Evolutionary conservation across 805 yeast species (phyloP).

Genomic region (Hanseniaspora singularis): DNA sequence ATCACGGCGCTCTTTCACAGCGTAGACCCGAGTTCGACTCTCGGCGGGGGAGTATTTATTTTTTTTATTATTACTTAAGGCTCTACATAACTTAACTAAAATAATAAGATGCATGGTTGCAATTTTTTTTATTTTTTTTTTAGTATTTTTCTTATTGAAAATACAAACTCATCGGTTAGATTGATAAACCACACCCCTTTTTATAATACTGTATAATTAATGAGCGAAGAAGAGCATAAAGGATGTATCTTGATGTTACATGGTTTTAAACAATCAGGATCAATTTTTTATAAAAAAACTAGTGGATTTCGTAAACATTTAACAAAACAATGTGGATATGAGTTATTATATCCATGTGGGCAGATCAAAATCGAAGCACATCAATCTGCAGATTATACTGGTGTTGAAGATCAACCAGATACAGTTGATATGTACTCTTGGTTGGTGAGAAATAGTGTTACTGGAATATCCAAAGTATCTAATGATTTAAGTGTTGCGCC

Average conservation of each 20-base stretch:
- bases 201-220: background rate
- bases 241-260: slow-evolving; percentile 67
- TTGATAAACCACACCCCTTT: too few relatives aligned
- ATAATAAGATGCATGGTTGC: background rate
- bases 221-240: background rate
- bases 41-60: slow-evolving; percentile 13
- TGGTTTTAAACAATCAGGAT: slow-evolving; percentile 78
- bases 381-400: slow-evolving; percentile 24
- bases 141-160: background rate
- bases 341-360: slow-evolving; percentile 61
- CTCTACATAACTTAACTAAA: background rate
- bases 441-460: slow-evolving; percentile 45
- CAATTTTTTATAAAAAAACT: slow-evolving; percentile 68
- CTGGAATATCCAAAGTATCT: slow-evolving; percentile 24
- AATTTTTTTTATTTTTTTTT: too few relatives aligned
- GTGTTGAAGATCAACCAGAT: slow-evolving; percentile 51
- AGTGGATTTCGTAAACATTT: slow-evolving; percentile 74
- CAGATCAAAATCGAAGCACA: slow-evolving; percentile 42
- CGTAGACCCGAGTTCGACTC: slow-evolving; percentile 16
- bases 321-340: slow-evolving; percentile 41
- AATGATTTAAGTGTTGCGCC: slow-evolving; percentile 30
- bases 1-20: slow-evolving; percentile 16
- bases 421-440: slow-evolving; percentile 47
- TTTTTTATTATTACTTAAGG: too few relatives aligned
- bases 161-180: background rate